Evolutionary conservation across 371 early-diverging fungal genomes (phyloP).

Genomic region (Funneliformis caledonium): DNA sequence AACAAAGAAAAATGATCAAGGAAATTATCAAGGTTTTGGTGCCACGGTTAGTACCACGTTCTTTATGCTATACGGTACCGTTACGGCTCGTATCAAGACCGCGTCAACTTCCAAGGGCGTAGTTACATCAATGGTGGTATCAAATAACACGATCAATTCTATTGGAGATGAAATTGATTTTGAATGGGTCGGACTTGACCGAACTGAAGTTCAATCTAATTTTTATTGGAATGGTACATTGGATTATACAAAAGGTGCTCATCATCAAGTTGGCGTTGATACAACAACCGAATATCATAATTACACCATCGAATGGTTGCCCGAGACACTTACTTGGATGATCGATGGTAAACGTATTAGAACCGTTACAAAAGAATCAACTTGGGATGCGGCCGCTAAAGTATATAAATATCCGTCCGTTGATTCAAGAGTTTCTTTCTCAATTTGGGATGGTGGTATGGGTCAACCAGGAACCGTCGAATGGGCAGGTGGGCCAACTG

Average conservation of each 20-base stretch:
- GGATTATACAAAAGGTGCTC: slow-evolving; percentile 51
- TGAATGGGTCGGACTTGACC: slow-evolving; percentile 69
- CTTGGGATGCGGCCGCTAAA: slow-evolving; percentile 43
- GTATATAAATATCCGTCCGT: slow-evolving; percentile 59
- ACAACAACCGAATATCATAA: slow-evolving; percentile 45
- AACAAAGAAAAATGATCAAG: slow-evolving; percentile 44
- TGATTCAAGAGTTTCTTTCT: slow-evolving; percentile 61
- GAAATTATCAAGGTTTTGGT: slow-evolving; percentile 58
- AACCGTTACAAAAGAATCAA: slow-evolving; percentile 48
- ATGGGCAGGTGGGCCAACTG: slow-evolving; percentile 71
- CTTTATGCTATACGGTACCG: slow-evolving; percentile 61
- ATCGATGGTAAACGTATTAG: slow-evolving; percentile 60
- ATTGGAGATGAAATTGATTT: slow-evolving; percentile 76
- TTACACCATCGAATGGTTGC: slow-evolving; percentile 62
- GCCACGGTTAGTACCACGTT: slow-evolving; percentile 61
- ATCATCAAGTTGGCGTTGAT: slow-evolving; percentile 42
- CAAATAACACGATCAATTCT: slow-evolving; percentile 44
- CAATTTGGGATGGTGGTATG: slow-evolving; percentile 75
- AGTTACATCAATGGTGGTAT: slow-evolving; percentile 66
- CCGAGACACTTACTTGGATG: slow-evolving; percentile 58
- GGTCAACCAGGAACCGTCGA: slow-evolving; percentile 61
- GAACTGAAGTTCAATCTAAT: slow-evolving; percentile 64
- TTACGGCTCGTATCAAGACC: slow-evolving; percentile 59
- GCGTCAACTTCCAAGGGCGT: slow-evolving; percentile 59
- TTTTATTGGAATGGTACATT: slow-evolving; percentile 65